These are phyloP conservation scores for Nymphaea colorata DNA, from an alignment of 164 flowering plant genomes.

Conservation along the genomic window DNA sequence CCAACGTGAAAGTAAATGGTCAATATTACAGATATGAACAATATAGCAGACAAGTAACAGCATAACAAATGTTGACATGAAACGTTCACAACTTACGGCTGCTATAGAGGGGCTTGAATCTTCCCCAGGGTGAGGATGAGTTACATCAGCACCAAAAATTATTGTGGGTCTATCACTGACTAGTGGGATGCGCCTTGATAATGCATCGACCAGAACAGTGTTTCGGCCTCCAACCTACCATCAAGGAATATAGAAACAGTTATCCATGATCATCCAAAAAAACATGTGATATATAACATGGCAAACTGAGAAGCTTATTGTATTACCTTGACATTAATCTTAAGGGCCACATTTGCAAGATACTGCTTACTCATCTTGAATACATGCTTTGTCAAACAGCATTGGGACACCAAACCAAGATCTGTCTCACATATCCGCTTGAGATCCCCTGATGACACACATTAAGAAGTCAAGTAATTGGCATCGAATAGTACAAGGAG, in stretches of 20 bases:
- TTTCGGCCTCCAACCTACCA: conserved; percentile 76
- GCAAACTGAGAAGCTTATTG: too few relatives aligned
- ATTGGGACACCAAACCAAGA: conserved; percentile 85
- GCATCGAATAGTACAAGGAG: neutral
- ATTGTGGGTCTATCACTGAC: conserved; percentile 87
- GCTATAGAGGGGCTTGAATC: conserved; percentile 97
- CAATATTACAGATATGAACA: too few relatives aligned
- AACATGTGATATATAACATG: too few relatives aligned
- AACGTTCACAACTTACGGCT: conserved; percentile 35
- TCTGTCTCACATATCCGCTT: conserved; percentile 94
- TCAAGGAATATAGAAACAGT: too few relatives aligned
- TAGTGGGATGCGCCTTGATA: conserved; percentile 75
- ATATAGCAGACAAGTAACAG: too few relatives aligned
- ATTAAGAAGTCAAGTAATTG: neutral
- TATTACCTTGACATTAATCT: conserved; percentile 67
- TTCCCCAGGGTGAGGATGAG: conserved; percentile 98
- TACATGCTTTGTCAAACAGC: conserved; percentile 79
- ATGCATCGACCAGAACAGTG: conserved; percentile 84
- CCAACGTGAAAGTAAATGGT: neutral
- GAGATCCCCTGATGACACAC: conserved; percentile 44
- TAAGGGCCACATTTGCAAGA: conserved; percentile 79
- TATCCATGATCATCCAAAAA: too few relatives aligned
- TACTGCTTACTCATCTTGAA: conserved; percentile 69
- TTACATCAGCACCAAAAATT: conserved; percentile 97
- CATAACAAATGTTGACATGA: too few relatives aligned